Base-by-base conservation (phyloP, 768 basidiomycete genomes). In the Naganishia vaughanmartiniae region DNA sequence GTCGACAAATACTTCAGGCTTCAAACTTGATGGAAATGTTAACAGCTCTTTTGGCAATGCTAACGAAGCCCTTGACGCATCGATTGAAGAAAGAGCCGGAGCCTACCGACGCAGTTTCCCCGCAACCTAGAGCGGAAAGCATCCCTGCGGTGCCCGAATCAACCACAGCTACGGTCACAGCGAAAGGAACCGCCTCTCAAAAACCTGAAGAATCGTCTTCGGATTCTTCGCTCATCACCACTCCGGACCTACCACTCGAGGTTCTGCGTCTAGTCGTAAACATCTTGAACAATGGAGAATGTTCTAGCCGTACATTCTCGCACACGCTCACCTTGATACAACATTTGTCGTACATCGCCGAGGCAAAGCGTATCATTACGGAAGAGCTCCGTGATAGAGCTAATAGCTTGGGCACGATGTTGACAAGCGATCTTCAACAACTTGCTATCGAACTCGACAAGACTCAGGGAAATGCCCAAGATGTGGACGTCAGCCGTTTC, bases 211-310 rank as follows among this genome's bases (percentile, higher is more conserved):
- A 51, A 0, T n/a, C 56, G 21, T 54, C 57, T 28, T n/a, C 66
- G 26, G 66, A 56, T 53, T 57, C 55, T 30, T 21, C 51, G 4
- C 83, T 92, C 17, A 84, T 88, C 14, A 87, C 85, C 65, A 88
- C 91, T 21, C 96, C 96, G 15, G 88, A 89, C 73, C 89, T 98
- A 70, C 92, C 94, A 9, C 87, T 90, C 65, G 80, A 87, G 4
- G 88, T 90, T n/a, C 85, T 98, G 30, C 89, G 91, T 45, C 86
- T 93, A 45, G 92, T 98, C 71, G 93, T 96, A 79, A 98, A 98
- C 81, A 93, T 98, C 75, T 84, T 99, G 73, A 97, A 96, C n/a
- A 86, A 90, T 24, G 96, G 96, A 54, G 96, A 99, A 83, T 98
- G 95, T 78, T 93, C 93, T 28, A 91, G 90, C 53, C 86, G 90